Base-by-base conservation (phyloP, 495 filamentous ascomycete genomes). In the Cairneyella variabilis region DNA sequence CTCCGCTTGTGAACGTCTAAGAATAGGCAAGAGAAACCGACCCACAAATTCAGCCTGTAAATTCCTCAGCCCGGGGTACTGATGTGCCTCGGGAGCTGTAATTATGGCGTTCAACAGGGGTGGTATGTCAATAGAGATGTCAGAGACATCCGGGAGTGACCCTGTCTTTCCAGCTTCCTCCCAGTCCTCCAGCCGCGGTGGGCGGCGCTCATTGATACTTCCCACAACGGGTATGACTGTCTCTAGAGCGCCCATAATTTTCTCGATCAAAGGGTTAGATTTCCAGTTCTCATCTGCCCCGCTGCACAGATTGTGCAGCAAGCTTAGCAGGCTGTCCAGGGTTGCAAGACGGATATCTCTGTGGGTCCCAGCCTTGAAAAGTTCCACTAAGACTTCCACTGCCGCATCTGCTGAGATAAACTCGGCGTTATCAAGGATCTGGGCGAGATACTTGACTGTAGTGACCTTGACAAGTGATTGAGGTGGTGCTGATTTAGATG, bases 401-500 rank as follows among this genome's bases (percentile, higher is more conserved):
- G 68, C 51, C 20, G 60, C 56, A 3, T 60, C 21, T 23, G 56
- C 45, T 9, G 66, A 60, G 12, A 71, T 57, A 43, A 65, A 71
- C 4, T 61, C 54, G 3, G 65, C 56, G 12, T 66, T 56, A n/a
- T 63, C 53, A 9, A 74, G 58, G 0, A 71, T 54, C 51, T 71
- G 64, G 0, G 69, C 66, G 4, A 72, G 54, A 58, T 70, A 69
- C 45, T 72, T 70, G 38, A 74, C 63, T 0, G 69, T 72, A 2
- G 68, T 69, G 26, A 72, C 54, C 50, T 69, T 71, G 38, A 76
- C 54, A 21, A 63, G 54, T 14, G 58, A 53, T 45, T 27, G 47
- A 34, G 48, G 53, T 20, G 60, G 49, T 48, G 49, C 44, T 18
- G 28, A 52, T 48, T 49, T 50, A n/a, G 23, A 25, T 28, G 37